Evolutionary conservation across 2,329 filamentous ascomycete species (phyloP).

Genomic region (Colletotrichum musicola): DNA sequence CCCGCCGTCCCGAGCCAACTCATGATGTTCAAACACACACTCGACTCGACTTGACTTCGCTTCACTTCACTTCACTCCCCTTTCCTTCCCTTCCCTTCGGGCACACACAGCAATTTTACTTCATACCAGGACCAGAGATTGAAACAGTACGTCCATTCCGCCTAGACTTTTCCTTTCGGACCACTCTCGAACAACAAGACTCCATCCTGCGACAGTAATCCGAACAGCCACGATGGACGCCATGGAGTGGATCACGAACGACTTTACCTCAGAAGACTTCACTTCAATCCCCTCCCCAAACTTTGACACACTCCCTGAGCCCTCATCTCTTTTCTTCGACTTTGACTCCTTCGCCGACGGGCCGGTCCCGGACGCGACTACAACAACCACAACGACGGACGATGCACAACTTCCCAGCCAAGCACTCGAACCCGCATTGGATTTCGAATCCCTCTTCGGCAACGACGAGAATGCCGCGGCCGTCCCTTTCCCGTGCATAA

Average conservation of each 20-base stretch:
- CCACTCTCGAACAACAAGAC: too few relatives aligned
- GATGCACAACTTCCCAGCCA: neutral
- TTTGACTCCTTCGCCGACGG: constrained; percentile 19
- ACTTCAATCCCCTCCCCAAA: neutral
- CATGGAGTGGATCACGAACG: neutral
- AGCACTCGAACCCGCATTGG: neutral
- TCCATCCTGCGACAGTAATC: too few relatives aligned
- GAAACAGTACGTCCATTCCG: too few relatives aligned
- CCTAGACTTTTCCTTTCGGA: too few relatives aligned
- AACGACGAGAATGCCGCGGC: neutral
- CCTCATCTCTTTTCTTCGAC: constrained; percentile 8
- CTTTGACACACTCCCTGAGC: constrained; percentile 8
- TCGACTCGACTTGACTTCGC: too few relatives aligned
- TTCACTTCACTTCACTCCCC: too few relatives aligned
- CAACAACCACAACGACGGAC: neutral
- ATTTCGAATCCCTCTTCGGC: constrained; percentile 5
- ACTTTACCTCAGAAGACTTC: neutral
- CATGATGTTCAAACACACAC: too few relatives aligned
- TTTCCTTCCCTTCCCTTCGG: too few relatives aligned
- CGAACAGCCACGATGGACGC: too few relatives aligned
- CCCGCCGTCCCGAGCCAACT: too few relatives aligned
- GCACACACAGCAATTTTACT: too few relatives aligned
- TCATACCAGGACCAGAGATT: too few relatives aligned
- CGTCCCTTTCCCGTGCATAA: neutral
- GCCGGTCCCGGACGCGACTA: constrained; percentile 4